These are phyloP conservation scores for Aspergillus carlsbadensis DNA, from an alignment of 495 filamentous ascomycete genomes.

Conservation along the genomic window DNA sequence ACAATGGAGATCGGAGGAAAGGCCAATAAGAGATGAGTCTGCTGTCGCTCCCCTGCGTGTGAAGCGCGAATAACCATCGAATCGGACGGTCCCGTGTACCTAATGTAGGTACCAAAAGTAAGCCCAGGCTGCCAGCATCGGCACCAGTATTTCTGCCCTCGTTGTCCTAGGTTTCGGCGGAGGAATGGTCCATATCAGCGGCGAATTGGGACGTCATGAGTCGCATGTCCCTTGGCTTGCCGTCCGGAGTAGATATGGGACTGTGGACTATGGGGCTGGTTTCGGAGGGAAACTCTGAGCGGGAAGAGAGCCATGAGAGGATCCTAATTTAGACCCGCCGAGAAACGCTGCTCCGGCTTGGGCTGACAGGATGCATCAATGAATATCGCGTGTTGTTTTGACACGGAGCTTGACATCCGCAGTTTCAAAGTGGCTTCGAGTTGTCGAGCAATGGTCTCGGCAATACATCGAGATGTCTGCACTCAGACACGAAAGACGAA, in stretches of 20 bases:
- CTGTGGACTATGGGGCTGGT: not conserved
- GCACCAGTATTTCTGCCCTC: not conserved
- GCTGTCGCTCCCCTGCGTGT: slow-evolving; percentile 15
- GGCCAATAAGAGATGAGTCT: slow-evolving; percentile 5
- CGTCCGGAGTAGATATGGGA: too few species aligned
- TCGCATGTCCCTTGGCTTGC: not conserved
- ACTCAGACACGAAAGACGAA: too few species aligned
- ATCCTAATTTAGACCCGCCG: slow-evolving; percentile 9
- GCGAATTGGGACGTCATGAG: slow-evolving; percentile 8
- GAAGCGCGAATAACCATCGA: slow-evolving; percentile 15
- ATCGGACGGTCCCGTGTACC: slow-evolving; percentile 4
- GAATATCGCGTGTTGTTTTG: not conserved
- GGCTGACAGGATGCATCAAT: not conserved
- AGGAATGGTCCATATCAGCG: not conserved
- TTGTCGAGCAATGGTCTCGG: too few species aligned
- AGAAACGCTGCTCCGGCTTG: slow-evolving; percentile 2
- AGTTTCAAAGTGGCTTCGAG: too few species aligned
- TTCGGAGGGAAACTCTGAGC: slow-evolving; percentile 1
- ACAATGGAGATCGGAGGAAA: not conserved
- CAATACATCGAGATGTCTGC: too few species aligned
- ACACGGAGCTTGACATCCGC: not conserved
- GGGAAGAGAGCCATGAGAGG: slow-evolving; percentile 1
- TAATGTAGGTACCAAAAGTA: slow-evolving; percentile 6
- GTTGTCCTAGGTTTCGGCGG: not conserved
- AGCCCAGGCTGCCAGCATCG: slow-evolving; percentile 2